Conservation (phyloP, 306 rosid species). For the Quercus variabilis region DNA sequence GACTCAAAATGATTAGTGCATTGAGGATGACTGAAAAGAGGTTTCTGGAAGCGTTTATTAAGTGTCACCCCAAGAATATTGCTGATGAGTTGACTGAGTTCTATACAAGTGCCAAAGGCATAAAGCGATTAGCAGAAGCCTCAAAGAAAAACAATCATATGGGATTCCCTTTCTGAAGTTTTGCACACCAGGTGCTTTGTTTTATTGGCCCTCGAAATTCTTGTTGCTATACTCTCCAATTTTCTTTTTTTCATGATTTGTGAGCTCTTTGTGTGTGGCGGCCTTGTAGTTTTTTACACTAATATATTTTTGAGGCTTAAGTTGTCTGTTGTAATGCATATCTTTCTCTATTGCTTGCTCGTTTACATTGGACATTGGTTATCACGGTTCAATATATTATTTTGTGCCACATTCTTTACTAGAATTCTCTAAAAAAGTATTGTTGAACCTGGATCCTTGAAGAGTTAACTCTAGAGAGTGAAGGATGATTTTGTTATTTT, state of each 20-base stretch:
- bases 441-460: no score
- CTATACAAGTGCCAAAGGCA: conserved; percentile 49
- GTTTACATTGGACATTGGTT: no score
- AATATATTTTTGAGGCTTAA: neutral
- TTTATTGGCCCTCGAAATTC: neutral
- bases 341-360: neutral
- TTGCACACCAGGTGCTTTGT: neutral
- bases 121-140: conserved; percentile 62
- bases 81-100: conserved; percentile 57
- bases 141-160: conserved; percentile 34
- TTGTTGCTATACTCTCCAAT: neutral
- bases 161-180: conserved; percentile 69
- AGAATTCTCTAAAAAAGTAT: no score
- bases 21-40: conserved; percentile 71
- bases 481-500: no score
- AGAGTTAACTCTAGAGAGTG: no score
- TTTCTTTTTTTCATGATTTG: neutral
- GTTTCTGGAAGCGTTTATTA: conserved; percentile 45
- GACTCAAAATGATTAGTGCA: conserved; percentile 24
- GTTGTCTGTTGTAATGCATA: neutral
- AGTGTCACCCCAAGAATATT: conserved; percentile 45
- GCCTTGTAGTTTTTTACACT: neutral
- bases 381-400: no score
- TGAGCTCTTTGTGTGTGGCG: neutral
- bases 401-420: no score